These are phyloP conservation scores for Karstenula rhodostoma DNA, from an alignment of 2,329 filamentous ascomycete genomes.

Conservation along the genomic window DNA sequence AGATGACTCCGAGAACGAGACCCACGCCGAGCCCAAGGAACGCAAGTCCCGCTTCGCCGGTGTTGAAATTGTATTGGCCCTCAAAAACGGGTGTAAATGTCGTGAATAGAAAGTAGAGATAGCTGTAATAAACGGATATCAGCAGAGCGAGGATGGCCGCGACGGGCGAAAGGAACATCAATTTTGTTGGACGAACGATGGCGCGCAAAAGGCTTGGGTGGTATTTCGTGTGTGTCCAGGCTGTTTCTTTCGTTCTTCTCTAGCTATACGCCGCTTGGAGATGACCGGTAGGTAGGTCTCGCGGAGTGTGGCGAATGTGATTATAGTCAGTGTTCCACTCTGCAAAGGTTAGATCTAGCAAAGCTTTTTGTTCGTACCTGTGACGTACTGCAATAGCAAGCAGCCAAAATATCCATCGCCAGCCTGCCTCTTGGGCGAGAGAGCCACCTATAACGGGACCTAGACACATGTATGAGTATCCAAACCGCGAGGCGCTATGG, in stretches of 20 bases:
- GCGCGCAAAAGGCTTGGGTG: too few species aligned
- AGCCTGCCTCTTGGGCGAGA: conserved; percentile 52
- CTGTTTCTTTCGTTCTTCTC: too few species aligned
- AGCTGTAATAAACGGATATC: neutral
- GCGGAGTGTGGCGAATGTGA: too few species aligned
- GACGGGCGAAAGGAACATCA: conserved; percentile 17
- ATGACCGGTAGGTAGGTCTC: too few species aligned
- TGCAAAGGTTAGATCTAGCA: too few species aligned
- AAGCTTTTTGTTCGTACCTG: too few species aligned
- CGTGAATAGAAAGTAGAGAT: conserved; percentile 50
- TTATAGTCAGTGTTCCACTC: too few species aligned
- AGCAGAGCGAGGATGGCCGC: too few species aligned
- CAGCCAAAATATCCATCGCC: conserved; percentile 60
- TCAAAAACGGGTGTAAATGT: conserved; percentile 80
- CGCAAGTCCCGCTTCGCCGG: conserved; percentile 73
- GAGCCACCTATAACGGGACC: conserved; percentile 57
- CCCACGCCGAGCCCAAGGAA: conserved; percentile 74
- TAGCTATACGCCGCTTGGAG: too few species aligned
- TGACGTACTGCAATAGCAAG: conserved; percentile 48
- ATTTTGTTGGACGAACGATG: conserved; percentile 19
- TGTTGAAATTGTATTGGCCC: conserved; percentile 74
- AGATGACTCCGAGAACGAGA: conserved; percentile 41
- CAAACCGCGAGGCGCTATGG: too few species aligned
- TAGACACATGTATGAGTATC: too few species aligned
- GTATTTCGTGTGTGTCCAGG: too few species aligned